Conservation (phyloP, 2,329 filamentous ascomycete genomes). For the Nemania sp. region DNA sequence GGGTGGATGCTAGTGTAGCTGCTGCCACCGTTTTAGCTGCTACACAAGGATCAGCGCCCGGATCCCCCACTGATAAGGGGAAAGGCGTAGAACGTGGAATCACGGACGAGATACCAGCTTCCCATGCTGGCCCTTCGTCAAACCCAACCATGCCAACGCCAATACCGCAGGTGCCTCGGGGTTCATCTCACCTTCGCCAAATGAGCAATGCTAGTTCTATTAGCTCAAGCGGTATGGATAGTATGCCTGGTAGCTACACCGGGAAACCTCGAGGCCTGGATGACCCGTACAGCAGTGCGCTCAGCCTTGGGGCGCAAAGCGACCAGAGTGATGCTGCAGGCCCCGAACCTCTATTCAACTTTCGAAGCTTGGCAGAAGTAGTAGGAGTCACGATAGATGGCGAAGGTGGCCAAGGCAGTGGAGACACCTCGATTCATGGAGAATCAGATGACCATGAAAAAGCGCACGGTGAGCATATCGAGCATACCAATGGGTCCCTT, state of each 20-base stretch:
- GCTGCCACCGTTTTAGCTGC: slow-evolving; percentile 45
- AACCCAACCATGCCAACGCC: slow-evolving; percentile 53
- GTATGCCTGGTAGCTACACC: slow-evolving; percentile 57
- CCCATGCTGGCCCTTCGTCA: slow-evolving; percentile 42
- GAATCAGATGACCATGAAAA: slow-evolving; percentile 39
- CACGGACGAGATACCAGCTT: slow-evolving; percentile 27
- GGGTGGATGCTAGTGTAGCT: slow-evolving; percentile 58
- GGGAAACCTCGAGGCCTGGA: slow-evolving; percentile 45
- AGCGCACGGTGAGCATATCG: slow-evolving; percentile 41
- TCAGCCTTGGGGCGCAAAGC: slow-evolving; percentile 53
- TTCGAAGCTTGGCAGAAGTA: slow-evolving; percentile 82
- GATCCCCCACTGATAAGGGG: slow-evolving; percentile 60
- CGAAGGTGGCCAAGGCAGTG: slow-evolving; percentile 29
- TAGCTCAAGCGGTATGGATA: slow-evolving; percentile 75
- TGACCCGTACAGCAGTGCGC: slow-evolving; percentile 57
- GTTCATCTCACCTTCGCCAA: slow-evolving; percentile 74
- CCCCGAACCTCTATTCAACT: slow-evolving; percentile 86
- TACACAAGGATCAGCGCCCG: slow-evolving; percentile 38
- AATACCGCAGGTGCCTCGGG: slow-evolving; percentile 54
- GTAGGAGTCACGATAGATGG: slow-evolving; percentile 68
- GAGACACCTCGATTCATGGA: slow-evolving; percentile 32
- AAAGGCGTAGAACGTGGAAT: slow-evolving; percentile 67
- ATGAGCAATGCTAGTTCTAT: slow-evolving; percentile 87
- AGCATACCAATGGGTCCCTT: slow-evolving; percentile 33
- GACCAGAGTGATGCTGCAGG: slow-evolving; percentile 55